Base-by-base conservation (phyloP, 2,329 filamentous ascomycete genomes). In the Penicillium sclerotigenum region DNA sequence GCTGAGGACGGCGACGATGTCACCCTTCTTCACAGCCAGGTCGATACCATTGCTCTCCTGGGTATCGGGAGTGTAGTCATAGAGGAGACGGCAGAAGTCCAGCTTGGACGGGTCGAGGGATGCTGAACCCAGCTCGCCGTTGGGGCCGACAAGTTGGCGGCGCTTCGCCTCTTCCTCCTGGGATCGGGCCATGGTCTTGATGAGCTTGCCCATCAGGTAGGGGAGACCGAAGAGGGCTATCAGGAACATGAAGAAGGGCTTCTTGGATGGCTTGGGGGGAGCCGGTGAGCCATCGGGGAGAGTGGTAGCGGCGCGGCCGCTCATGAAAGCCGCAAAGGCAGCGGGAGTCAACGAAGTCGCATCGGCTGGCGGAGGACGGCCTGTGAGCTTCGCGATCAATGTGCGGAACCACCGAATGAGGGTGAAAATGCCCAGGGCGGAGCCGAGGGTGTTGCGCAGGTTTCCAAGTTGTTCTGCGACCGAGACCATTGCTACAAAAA, bases 391-490 rank as follows among this genome's bases (percentile, higher is more conserved):
- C 33, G 94, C 93, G 62, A 97, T 84, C 24, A 95, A 81, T 1
- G 91, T 96, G 53, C 91, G 87, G 65, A 96, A 86, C 93, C 94
- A 99, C 62, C 95, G 87, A 80, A 99, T 88, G 38, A 99, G 73
- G 11, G 94, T 96, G 77, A 96, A 99, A 70, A 99, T 96, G 38
- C 94, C 94, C 37, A 99, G 80, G 11, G 97, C 87, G 3, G 91
- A 96, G 60, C 95, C 94, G 14, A 99, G 84, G 0, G 93, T 96
- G 71, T 96, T 92, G 63, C 91, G 88, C 47, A 99, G 81, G 68
- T 93, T 96, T 57, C 91, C 89, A 66, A 99, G 95, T 73, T 99
- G 94, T 73, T 99, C 95, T 47, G 94, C 94, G 37, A 99, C 95
- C 9, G 93, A 94, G 37, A 99, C 90, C 92, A 99, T 97, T 53